Evolutionary conservation across 495 filamentous ascomycete species (phyloP).

Genomic region (Daldinia loculata): DNA sequence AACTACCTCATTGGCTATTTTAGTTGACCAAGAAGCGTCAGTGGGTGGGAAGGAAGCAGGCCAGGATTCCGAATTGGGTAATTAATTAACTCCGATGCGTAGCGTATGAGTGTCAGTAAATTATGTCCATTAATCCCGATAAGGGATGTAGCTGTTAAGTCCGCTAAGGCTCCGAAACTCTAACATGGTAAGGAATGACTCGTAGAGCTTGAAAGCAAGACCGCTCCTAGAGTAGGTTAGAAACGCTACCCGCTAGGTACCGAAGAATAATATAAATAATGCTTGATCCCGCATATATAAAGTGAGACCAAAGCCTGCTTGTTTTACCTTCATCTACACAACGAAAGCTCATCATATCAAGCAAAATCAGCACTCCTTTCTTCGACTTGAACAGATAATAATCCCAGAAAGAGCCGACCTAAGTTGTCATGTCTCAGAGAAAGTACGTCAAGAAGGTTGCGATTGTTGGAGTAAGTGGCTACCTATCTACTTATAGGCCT

Average conservation of each 20-base stretch:
- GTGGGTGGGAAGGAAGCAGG: not conserved
- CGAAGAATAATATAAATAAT: not conserved
- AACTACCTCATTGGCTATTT: not conserved
- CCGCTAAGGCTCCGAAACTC: not conserved
- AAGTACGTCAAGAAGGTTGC: constrained; percentile 59
- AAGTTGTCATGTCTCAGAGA: constrained; percentile 27
- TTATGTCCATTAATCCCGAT: not conserved
- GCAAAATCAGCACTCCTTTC: not conserved
- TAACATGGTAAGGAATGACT: not conserved
- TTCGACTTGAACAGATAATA: not conserved
- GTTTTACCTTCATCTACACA: not conserved
- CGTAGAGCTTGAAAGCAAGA: not conserved
- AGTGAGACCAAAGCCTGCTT: not conserved
- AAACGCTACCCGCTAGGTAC: not conserved
- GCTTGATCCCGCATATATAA: not conserved
- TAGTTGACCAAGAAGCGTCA: not conserved
- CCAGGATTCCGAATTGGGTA: not conserved
- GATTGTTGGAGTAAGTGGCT: constrained; percentile 57
- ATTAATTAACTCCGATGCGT: not conserved
- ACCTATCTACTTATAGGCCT: not conserved
- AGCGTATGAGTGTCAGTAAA: not conserved
- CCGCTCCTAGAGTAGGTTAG: not conserved
- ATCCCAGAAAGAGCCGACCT: not conserved
- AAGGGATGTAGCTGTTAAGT: not conserved
- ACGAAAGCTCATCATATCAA: not conserved